A percentile compares a stretch with the other conserved stretches of the same genome.
Evolutionary conservation across 1,284 basidiomycete genomes (phyloP).

Genomic region (Ustilago lituana): DNA sequence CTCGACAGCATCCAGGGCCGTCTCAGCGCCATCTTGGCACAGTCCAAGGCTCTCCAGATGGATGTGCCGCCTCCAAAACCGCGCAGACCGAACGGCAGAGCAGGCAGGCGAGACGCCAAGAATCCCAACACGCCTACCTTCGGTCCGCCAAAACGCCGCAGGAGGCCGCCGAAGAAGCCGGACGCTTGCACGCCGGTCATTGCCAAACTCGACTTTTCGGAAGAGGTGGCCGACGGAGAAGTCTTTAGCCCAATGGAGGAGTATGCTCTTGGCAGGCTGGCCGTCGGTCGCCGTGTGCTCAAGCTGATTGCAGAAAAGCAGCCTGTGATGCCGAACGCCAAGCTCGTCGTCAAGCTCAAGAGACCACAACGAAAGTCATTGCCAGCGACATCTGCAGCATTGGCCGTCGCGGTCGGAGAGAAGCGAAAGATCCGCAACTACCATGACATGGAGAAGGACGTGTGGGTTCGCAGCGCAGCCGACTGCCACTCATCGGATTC

Average conservation of each 20-base stretch:
- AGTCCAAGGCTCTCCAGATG: background rate
- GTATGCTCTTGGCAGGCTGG: slow-evolving; percentile 19
- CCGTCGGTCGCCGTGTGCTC: slow-evolving; percentile 19
- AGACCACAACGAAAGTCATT: background rate
- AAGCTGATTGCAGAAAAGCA: slow-evolving; percentile 11
- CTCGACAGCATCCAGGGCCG: slow-evolving; percentile 9
- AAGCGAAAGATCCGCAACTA: slow-evolving; percentile 10
- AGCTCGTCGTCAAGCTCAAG: slow-evolving; percentile 16
- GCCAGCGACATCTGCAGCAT: background rate
- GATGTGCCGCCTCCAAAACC: background rate
- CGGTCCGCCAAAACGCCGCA: slow-evolving; percentile 12
- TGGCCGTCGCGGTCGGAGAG: background rate
- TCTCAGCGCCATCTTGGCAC: slow-evolving; percentile 5
- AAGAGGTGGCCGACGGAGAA: slow-evolving; percentile 20
- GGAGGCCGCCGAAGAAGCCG: slow-evolving; percentile 24
- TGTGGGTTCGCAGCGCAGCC: slow-evolving; percentile 41
- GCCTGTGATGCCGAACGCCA: slow-evolving; percentile 3
- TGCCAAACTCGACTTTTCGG: slow-evolving; percentile 11
- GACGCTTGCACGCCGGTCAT: slow-evolving; percentile 1
- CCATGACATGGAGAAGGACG: slow-evolving; percentile 29
- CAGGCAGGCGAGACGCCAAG: background rate
- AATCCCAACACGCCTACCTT: background rate
- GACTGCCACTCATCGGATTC: slow-evolving; percentile 25
- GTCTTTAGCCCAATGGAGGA: slow-evolving; percentile 26
- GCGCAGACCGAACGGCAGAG: slow-evolving; percentile 1